Evolutionary conservation across 176 grass and related monocot species (phyloP).

Genomic region (Raddia guianensis): DNA sequence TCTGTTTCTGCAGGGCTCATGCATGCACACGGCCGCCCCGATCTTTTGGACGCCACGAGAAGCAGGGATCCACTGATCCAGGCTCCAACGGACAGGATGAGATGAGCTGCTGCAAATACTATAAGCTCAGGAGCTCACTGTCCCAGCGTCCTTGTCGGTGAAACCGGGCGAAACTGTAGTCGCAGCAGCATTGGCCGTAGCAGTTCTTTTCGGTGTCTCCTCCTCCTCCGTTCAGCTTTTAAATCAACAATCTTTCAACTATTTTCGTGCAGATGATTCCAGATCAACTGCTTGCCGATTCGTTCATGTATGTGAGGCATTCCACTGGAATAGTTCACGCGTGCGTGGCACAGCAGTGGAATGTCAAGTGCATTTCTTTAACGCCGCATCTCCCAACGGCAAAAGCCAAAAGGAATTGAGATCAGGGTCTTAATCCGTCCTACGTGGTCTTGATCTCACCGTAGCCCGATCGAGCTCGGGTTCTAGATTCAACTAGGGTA

Average conservation of each 20-base stretch:
- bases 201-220: background rate
- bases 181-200: background rate
- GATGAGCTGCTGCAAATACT: background rate
- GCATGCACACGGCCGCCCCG: background rate
- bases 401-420: background rate
- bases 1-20: background rate
- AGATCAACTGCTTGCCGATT: background rate
- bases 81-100: background rate
- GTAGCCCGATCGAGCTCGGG: too few relatives aligned
- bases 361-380: background rate
- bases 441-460: too few relatives aligned
- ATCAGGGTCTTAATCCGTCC: too few relatives aligned
- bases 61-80: background rate
- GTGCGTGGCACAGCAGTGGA: background rate
- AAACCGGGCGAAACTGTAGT: background rate
- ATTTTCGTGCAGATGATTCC: background rate
- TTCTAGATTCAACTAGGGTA: too few relatives aligned
- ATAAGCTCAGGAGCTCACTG: background rate
- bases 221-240: background rate
- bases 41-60: background rate
- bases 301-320: background rate
- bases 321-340: background rate
- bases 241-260: background rate
- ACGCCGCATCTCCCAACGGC: background rate
- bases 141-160: conserved; percentile 9